Percentiles rank a stretch among this genome's conserved stretches.
Evolutionary conservation across 2,329 filamentous ascomycete genomes (phyloP).

Genomic region (Penicillium corylophilum): DNA sequence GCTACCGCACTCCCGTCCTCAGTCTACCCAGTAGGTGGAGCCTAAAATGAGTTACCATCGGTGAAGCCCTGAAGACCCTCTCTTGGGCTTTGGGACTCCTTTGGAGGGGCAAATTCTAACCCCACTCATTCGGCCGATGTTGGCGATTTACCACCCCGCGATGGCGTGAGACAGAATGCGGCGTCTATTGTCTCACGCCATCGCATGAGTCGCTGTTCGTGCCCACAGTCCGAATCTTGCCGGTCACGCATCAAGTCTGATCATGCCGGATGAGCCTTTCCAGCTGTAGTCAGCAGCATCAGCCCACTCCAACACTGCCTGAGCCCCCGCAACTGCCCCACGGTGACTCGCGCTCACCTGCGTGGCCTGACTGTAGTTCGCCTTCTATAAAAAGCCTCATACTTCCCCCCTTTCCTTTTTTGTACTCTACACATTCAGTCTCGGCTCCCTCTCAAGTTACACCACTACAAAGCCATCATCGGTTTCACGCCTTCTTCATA

Average conservation of each 20-base stretch:
- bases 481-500: background rate
- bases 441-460: background rate
- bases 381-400: conserved; percentile 11
- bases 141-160: conserved; percentile 13
- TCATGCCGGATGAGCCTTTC: conserved; percentile 11
- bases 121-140: conserved; percentile 10
- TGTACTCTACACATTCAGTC: background rate
- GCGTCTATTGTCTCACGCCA: background rate
- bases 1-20: background rate
- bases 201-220: background rate
- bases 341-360: conserved; percentile 17
- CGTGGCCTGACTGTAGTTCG: conserved; percentile 17
- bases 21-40: conserved; percentile 1
- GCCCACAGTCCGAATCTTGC: conserved; percentile 8
- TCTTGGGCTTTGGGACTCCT: no score
- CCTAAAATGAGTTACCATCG: background rate
- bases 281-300: conserved; percentile 19
- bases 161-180: conserved; percentile 20
- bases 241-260: conserved; percentile 8
- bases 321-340: conserved; percentile 17
- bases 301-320: background rate
- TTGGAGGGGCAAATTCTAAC: conserved; percentile 2
- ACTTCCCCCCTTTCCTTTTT: background rate
- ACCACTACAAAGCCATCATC: background rate
- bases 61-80: background rate